Base-by-base conservation (phyloP, 495 filamentous ascomycete species). In the Penicillium arizonense region DNA sequence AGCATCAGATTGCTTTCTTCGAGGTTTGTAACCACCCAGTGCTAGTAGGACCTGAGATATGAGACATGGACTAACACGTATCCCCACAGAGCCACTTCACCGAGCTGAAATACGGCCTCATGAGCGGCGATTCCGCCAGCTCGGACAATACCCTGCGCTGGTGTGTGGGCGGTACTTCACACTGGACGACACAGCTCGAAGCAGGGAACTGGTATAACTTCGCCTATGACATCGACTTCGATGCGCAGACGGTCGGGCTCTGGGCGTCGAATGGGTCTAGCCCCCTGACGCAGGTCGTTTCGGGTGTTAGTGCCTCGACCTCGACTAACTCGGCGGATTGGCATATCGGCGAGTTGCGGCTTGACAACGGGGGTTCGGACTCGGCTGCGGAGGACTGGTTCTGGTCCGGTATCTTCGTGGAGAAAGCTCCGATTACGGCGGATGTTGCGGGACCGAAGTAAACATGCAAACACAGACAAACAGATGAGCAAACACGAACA, bases 1-100 rank as follows among this genome's bases (percentile, higher is more conserved):
- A 90, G 73, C 87, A 89, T 64, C 87, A 90, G 68, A 84, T 90
- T 52, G 81, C 77, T 59, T 90, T 90, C 74, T 89, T 90, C 50
- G 72, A 68, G 59, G 69, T 71, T 30, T 30, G 28, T 30, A 30
- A 47, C 14, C 8, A 10, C 38, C 24, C 30, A 26, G 4, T 11
- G 39, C 13, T 16, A 13, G 0, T 23, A 18, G 18, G 7, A 7
- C 6, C 28, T 9, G 28, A 10, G 28, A 8, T 9, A 20, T 16
- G 20, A 4, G 26, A n/a, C 18, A 16, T 16, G 4, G 12, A 3
- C 33, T 35, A 30, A 39, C 33, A 41, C 32, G 3, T 32, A 32
- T 79, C 2, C 26, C 20, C 11, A 89, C 11, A 89, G 74, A 82
- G 76, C 64, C 85, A 89, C 72, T 89, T 88, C 68, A 89, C 86